Evolutionary conservation across 1,139 yeast genomes (phyloP), one percentile per base, ranked within the genome.

Genomic region (Scheffersomyces insectosa): DNA sequence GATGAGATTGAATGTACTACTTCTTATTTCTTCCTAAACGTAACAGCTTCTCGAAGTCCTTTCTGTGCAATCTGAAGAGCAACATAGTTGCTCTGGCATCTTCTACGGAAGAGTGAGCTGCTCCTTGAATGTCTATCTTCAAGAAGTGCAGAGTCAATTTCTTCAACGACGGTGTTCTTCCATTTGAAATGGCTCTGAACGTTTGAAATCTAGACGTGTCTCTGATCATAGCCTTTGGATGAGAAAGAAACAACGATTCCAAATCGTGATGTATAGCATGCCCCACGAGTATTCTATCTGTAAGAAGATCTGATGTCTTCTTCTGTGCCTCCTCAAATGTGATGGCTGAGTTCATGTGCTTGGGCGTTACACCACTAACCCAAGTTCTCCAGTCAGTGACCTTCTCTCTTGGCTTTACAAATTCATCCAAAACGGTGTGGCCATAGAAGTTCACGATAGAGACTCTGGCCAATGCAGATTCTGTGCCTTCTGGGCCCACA

Each of bases 361-460:
- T 63, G 0, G 96, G 87, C 2, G 83, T 72, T 3, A 91, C 80
- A 12, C 98, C 98, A 61, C 95, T 84, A n/a, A 88, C 95, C 88
- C 91, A 83, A 0, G 97, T 91, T 61, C 97, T 76, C 90, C 95
- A 91, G 62, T 90, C 96, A 0, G 91, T 83, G 2, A 91, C 96
- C 42, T 68, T 70, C 52, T 84, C 90, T 32, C 72, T 66, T 2
- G 97, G 97, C 50, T 72, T 72, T 1, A 91, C 97, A 65, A 75
- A 90, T 36, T 75, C 70, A 62, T 91, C 97, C 48, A 84, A 70
- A 0, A 91, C 59, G 0, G 81, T 75, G 51, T 79, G 77, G 0
- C 98, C 97, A 58, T 79, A 85, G 58, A 75, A 88, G 60, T 91
- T 89, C 3, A 91, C 97, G 10, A 91, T 69, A 0, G 97, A 88